Conservation (phyloP, 305 asterid genomes). For the Euphrasia arctica region DNA sequence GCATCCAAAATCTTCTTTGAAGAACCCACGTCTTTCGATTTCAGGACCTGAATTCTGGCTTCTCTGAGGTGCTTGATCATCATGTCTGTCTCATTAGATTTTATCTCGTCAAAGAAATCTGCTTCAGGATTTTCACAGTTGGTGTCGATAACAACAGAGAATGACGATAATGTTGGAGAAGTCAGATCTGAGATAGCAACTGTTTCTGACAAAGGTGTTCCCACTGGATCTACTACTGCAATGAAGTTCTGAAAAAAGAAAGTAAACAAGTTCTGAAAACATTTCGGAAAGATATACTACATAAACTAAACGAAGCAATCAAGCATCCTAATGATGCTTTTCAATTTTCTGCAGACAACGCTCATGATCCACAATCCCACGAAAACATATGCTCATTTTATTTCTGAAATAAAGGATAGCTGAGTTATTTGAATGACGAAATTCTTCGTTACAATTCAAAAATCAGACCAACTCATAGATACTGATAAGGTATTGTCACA, state of each 20-base stretch:
- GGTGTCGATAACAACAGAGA: conserved; percentile 32
- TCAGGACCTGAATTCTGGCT: conserved; percentile 46
- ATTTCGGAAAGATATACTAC: neutral
- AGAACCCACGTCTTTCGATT: conserved; percentile 39
- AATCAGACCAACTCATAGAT: too few relatives aligned
- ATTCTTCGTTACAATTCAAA: too few relatives aligned
- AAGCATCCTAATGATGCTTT: neutral
- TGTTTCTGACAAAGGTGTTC: conserved; percentile 32
- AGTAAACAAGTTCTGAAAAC: neutral
- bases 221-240: conserved; percentile 30
- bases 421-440: too few relatives aligned
- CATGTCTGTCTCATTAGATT: conserved; percentile 45
- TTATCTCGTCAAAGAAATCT: conserved; percentile 24
- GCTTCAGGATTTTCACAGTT: conserved; percentile 19
- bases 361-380: too few relatives aligned
- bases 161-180: conserved; percentile 32
- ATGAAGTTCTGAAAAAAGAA: conserved; percentile 36
- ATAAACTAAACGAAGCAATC: neutral
- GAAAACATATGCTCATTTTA: too few relatives aligned
- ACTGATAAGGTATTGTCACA: too few relatives aligned
- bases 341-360: too few relatives aligned
- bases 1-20: conserved; percentile 58
- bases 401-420: too few relatives aligned
- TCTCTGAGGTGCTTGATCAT: conserved; percentile 44
- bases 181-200: conserved; percentile 35